phyloP scores from a whole-genome alignment of 176 grass and related monocot genomes.

The Neostapfia colusana region DNA sequence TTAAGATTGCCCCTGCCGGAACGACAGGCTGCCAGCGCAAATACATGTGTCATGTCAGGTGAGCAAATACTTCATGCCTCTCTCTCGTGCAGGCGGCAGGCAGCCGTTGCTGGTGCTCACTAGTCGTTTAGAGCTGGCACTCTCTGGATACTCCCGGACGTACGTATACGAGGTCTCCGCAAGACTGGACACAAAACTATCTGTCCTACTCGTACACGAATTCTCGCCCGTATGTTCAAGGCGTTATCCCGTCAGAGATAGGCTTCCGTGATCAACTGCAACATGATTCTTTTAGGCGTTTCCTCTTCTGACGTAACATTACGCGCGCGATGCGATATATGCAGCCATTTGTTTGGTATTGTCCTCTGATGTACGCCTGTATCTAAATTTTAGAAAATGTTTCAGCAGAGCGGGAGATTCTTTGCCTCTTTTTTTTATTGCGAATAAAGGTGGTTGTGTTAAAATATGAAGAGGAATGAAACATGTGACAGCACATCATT shows the following conservation, averaged over 20 bases:
- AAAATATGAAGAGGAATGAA: background rate
- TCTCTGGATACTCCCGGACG: background rate
- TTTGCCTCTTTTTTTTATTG: too few species aligned
- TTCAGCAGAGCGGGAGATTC: conserved; percentile 5
- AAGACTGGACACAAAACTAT: background rate
- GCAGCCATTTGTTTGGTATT: conserved; percentile 7
- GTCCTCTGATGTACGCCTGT: conserved; percentile 6
- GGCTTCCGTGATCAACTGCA: conserved; percentile 6
- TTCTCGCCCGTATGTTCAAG: conserved; percentile 49
- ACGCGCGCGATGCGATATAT: background rate
- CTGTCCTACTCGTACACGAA: background rate
- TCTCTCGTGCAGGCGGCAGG: conserved; percentile 14
- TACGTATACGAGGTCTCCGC: background rate
- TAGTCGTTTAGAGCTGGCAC: conserved; percentile 3
- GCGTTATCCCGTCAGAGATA: conserved; percentile 57
- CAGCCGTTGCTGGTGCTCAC: background rate
- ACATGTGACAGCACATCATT: background rate
- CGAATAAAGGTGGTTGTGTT: too few species aligned
- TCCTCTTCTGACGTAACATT: background rate
- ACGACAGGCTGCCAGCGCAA: background rate
- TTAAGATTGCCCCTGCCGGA: background rate
- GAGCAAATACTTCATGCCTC: background rate
- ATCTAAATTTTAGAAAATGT: background rate
- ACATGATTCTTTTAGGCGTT: conserved; percentile 3
- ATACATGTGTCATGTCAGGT: background rate